These are phyloP conservation scores for Nemophila menziesii DNA, from an alignment of 257 asterid species.

Conservation along the genomic window DNA sequence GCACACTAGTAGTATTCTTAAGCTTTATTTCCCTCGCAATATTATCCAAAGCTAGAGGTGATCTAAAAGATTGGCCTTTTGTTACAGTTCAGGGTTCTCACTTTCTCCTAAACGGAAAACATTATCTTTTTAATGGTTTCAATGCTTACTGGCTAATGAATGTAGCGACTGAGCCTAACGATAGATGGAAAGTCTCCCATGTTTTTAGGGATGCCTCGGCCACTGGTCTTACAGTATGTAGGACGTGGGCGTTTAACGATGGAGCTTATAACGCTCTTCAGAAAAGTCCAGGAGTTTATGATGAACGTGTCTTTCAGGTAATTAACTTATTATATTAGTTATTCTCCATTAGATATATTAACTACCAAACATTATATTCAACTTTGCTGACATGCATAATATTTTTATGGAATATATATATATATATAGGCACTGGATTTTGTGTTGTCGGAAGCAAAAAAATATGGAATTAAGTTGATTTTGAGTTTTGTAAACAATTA, in stretches of 20 bases:
- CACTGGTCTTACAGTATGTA: constrained; percentile 6
- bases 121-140: constrained; percentile 7
- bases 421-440: neutral
- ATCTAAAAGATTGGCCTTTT: neutral
- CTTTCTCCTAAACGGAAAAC: constrained; percentile 1
- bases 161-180: constrained; percentile 3
- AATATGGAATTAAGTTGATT: neutral
- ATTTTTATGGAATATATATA: too few species aligned
- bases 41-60: too few species aligned
- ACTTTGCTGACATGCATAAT: too few species aligned
- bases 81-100: neutral
- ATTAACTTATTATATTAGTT: neutral
- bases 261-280: constrained; percentile 6
- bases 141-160: constrained; percentile 10
- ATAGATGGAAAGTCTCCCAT: neutral
- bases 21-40: too few species aligned
- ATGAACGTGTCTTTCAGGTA: constrained; percentile 10
- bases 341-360: neutral
- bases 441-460: neutral
- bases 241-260: constrained; percentile 8
- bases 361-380: too few species aligned
- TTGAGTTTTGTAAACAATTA: constrained; percentile 8
- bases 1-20: too few species aligned
- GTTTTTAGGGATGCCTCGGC: neutral
- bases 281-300: neutral